These are phyloP conservation scores for Taphrina pruni DNA, from an alignment of 1,139 yeast genomes.

Conservation along the genomic window DNA sequence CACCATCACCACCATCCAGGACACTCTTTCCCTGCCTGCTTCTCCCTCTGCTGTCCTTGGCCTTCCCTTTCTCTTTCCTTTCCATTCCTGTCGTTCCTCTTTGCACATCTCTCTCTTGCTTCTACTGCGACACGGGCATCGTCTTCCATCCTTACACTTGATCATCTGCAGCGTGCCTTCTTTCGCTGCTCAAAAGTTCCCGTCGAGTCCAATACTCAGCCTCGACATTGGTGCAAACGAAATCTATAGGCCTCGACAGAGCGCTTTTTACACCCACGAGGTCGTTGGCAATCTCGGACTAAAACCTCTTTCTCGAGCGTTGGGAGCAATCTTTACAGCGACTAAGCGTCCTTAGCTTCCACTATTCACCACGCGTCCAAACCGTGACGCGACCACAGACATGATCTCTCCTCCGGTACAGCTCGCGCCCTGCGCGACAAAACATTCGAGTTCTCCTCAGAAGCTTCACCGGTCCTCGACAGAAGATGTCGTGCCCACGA, in stretches of 20 bases:
- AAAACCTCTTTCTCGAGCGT: too few relatives aligned
- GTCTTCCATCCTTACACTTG: too few relatives aligned
- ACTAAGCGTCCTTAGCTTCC: too few relatives aligned
- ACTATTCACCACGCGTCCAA: neutral
- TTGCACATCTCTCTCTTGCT: neutral
- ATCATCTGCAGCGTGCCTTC: too few relatives aligned
- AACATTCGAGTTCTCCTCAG: conserved; percentile 25
- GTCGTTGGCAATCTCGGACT: neutral
- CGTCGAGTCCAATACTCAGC: too few relatives aligned
- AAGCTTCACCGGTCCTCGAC: conserved; percentile 9
- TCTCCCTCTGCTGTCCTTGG: neutral
- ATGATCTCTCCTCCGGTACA: conserved; percentile 37
- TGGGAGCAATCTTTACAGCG: too few relatives aligned
- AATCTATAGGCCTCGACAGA: too few relatives aligned
- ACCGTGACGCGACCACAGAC: neutral
- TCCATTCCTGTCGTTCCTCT: neutral
- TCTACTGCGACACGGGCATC: too few relatives aligned
- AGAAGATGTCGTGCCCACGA: neutral
- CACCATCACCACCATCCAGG: neutral
- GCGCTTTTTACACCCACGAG: neutral
- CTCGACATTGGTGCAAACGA: too few relatives aligned
- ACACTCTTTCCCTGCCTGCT: neutral
- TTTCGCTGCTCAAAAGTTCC: too few relatives aligned
- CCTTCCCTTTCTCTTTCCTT: neutral
- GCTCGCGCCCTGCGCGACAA: conserved; percentile 34